These are phyloP conservation scores for Trichoderma breve DNA, from an alignment of 2,329 filamentous ascomycete genomes.

Conservation along the genomic window DNA sequence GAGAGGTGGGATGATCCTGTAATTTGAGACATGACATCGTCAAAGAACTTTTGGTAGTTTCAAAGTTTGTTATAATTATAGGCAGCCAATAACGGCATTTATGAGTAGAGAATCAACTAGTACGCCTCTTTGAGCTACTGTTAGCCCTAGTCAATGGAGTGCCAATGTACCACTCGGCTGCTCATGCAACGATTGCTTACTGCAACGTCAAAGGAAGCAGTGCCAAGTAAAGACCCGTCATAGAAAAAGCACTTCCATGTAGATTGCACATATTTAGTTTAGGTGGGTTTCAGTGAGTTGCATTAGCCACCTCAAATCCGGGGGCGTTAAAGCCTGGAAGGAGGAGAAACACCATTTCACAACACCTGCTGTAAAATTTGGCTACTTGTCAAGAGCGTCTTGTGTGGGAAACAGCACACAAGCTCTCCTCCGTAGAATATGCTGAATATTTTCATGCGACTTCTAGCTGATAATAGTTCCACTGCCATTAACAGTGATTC, in stretches of 20 bases:
- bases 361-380: background rate
- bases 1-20: too few species aligned
- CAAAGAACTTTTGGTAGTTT: too few species aligned
- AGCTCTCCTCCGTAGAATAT: background rate
- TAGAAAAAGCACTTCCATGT: background rate
- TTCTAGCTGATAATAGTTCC: background rate
- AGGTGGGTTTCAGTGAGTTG: background rate
- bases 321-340: background rate
- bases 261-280: background rate
- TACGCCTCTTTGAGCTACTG: too few species aligned
- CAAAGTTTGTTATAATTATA: too few species aligned
- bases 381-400: background rate
- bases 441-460: background rate
- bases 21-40: too few species aligned
- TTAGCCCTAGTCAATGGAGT: background rate
- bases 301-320: background rate
- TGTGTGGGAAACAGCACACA: background rate
- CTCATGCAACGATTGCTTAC: background rate
- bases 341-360: background rate
- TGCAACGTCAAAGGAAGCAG: background rate
- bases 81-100: too few species aligned
- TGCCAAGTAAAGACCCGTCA: background rate
- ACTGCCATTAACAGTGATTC: background rate
- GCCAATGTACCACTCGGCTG: background rate
- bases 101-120: too few species aligned